A percentile compares a stretch with the other conserved stretches of the same genome.
Evolutionary conservation across 2,329 filamentous ascomycete genomes (phyloP).

Genomic region (Cladosporium oxysporum): DNA sequence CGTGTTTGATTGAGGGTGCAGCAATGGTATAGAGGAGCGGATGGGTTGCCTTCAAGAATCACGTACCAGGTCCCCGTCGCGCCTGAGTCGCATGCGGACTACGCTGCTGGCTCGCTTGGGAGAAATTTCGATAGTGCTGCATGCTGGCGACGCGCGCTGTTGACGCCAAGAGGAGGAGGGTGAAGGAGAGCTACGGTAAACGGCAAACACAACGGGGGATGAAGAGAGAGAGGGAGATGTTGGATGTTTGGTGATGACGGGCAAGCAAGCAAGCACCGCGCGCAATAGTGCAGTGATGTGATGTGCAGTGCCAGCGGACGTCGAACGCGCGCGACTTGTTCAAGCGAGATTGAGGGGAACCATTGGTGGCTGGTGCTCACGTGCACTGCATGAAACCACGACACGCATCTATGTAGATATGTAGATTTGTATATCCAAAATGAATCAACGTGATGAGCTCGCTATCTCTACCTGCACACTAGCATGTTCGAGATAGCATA

Average conservation of each 20-base stretch:
- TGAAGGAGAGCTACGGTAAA: constrained; percentile 7
- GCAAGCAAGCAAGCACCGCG: background rate
- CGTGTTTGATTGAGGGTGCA: background rate
- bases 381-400: background rate
- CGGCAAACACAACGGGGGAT: constrained; percentile 11
- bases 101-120: constrained; percentile 40
- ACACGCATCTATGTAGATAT: background rate
- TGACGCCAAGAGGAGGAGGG: constrained; percentile 20
- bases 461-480: background rate
- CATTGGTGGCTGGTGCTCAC: background rate
- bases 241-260: background rate
- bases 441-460: background rate
- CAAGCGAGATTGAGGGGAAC: constrained; percentile 8
- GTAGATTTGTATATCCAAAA: background rate
- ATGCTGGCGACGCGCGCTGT: constrained; percentile 36
- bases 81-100: constrained; percentile 32
- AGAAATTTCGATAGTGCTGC: constrained; percentile 51
- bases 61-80: constrained; percentile 47
- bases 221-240: background rate
- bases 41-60: constrained; percentile 6
- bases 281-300: constrained; percentile 11
- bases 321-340: constrained; percentile 9
- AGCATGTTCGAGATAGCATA: background rate
- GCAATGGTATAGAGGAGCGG: background rate
- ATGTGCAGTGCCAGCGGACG: constrained; percentile 3